phyloP scores from a whole-genome alignment of 148 eudicot species.

The Vaccinium darrowii region DNA sequence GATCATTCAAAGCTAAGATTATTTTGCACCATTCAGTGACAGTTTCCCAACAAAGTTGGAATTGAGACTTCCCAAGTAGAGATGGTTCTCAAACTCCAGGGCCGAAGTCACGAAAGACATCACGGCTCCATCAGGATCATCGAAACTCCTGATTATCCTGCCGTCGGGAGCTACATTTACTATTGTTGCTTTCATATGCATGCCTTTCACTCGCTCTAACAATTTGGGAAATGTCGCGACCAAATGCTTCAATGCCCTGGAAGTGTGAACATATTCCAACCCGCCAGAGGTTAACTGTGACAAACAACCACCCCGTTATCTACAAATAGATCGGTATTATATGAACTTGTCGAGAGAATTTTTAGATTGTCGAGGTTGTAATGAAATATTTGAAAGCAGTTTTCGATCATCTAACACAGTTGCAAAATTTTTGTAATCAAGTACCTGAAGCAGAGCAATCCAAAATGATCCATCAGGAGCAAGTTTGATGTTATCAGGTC shows the following conservation, averaged over 20 bases:
- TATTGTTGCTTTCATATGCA: conserved; percentile 46
- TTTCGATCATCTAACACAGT: not conserved
- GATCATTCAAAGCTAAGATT: too few relatives aligned
- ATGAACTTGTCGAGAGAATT: not conserved
- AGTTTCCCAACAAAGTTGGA: conserved; percentile 68
- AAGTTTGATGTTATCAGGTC: conserved; percentile 85
- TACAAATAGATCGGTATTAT: not conserved
- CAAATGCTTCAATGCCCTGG: conserved; percentile 42
- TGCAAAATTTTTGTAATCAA: too few relatives aligned
- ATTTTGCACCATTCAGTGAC: conserved; percentile 16
- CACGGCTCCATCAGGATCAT: conserved; percentile 64
- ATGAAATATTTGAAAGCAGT: not conserved
- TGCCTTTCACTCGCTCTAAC: conserved; percentile 18
- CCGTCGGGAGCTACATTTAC: conserved; percentile 62
- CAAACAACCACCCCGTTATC: not conserved
- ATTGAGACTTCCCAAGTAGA: conserved; percentile 67
- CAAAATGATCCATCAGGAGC: conserved; percentile 25
- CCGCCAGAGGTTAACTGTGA: conserved; percentile 37
- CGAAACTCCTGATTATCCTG: conserved; percentile 44
- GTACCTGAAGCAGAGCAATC: conserved; percentile 73
- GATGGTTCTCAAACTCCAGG: conserved; percentile 61
- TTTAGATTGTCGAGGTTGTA: not conserved
- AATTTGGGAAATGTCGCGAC: conserved; percentile 47
- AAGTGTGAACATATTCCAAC: conserved; percentile 47
- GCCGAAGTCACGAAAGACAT: conserved; percentile 70